Evolutionary conservation across 129 eudicot genomes (phyloP), one percentile per base, ranked within the genome.

Genomic region (Chrysanthemum lavandulifolium): DNA sequence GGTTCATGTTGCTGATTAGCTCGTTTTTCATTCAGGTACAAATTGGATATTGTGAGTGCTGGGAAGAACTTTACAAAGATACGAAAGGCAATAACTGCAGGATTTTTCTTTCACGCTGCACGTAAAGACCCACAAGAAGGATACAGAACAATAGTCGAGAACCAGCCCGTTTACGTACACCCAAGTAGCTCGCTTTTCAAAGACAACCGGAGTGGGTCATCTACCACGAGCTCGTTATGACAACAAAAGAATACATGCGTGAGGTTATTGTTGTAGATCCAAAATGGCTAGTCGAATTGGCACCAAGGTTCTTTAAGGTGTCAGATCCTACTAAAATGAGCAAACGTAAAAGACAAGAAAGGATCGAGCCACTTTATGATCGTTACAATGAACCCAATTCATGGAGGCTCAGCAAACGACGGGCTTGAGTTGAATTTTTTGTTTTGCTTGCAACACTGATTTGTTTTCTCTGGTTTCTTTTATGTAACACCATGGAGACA

Each of bases 331-430:
- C 95, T 0, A 87, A 89, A 50, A 85, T 92, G 88, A 85, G 91
- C 79, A 92, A 87, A 75, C 90, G 96, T 36, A 92, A 92, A 72
- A 85, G 98, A 56, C 95, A 87, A 77, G 96, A 92, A 82, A 85
- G 98, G 9, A 89, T 89, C 36, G 96, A 89, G 61, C 96, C 98
- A 0, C 88, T 89, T 11, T 92, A 92, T 52, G 98, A 92, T 67
- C 50, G 92, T 77, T 87, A 89, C 54, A 86, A 92, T 8, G 96
- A 92, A 67, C 98, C 95, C 16, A 92, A 92, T 69, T 89, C 92
- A 57, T 92, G 98, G 96, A 85, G 98, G 52, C 79, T 92, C 78
- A 92, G 96, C 76, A 92, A 87, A 79, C 73, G 98, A 72, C 89
- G 95, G 61, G 96, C 92, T 45, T 89, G 79, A n/a, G 15, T 18